A percentile compares a stretch with the other conserved stretches of the same genome.
phyloP scores from a whole-genome alignment of 768 basidiomycete genomes.

The Collybiopsis luxurians region DNA sequence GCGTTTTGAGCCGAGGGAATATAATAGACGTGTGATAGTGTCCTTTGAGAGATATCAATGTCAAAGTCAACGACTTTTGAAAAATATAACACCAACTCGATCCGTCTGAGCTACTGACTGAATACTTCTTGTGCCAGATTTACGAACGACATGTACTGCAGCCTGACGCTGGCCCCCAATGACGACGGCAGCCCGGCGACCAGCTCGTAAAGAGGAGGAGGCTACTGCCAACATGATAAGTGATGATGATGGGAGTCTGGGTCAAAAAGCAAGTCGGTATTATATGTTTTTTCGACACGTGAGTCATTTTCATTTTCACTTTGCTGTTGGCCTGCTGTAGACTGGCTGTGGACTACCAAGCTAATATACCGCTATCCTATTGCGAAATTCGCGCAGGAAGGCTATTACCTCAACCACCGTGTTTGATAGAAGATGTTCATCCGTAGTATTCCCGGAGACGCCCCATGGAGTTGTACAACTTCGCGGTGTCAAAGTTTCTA shows the following conservation, averaged over 20 bases:
- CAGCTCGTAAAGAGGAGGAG: slow-evolving; percentile 21
- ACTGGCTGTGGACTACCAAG: not conserved
- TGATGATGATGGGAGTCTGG: slow-evolving; percentile 3
- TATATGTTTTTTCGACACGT: not conserved
- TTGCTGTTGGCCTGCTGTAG: not conserved
- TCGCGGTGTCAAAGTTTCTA: too few relatives aligned
- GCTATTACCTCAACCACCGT: too few relatives aligned
- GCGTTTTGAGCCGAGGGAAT: slow-evolving; percentile 94
- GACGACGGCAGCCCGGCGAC: slow-evolving; percentile 40
- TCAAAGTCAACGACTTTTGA: not conserved
- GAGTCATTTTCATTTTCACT: not conserved
- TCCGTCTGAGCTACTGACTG: slow-evolving; percentile 67
- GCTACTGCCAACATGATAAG: not conserved
- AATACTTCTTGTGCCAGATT: slow-evolving; percentile 36
- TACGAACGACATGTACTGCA: slow-evolving; percentile 35
- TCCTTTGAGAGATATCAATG: slow-evolving; percentile 52
- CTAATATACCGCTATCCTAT: slow-evolving; percentile 3
- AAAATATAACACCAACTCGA: slow-evolving; percentile 45
- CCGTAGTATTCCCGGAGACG: too few relatives aligned
- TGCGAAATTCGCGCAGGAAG: not conserved
- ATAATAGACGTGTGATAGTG: slow-evolving; percentile 93
- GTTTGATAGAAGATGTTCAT: too few relatives aligned
- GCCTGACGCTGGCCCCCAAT: slow-evolving; percentile 49
- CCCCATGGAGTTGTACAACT: too few relatives aligned
- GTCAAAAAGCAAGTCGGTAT: not conserved